phyloP scores from a whole-genome alignment of 352 stramenopile species.

The Globisporangium spinosum region DNA sequence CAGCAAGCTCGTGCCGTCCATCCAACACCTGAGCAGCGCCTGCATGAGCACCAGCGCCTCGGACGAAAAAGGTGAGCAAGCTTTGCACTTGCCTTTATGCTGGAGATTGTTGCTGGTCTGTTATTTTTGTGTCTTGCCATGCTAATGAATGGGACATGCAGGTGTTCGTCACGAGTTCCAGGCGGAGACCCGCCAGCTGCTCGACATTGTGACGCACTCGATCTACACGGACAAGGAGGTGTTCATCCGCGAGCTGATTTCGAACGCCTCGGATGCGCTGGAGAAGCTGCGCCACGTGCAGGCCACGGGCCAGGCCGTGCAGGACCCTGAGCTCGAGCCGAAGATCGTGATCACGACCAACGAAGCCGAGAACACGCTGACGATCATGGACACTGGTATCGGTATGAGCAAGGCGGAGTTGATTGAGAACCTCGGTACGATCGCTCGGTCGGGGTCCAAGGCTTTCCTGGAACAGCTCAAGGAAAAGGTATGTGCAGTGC shows the following conservation, averaged over 20 bases:
- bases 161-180: slow-evolving; percentile 90
- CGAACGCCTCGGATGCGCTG: slow-evolving; percentile 97
- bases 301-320: slow-evolving; percentile 62
- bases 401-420: slow-evolving; percentile 98
- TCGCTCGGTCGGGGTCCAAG: slow-evolving; percentile 97
- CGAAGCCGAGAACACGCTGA: slow-evolving; percentile 93
- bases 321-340: slow-evolving; percentile 87
- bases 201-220: slow-evolving; percentile 98
- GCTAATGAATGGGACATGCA: slow-evolving; percentile 11
- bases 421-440: slow-evolving; percentile 97
- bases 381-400: slow-evolving; percentile 97
- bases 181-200: slow-evolving; percentile 92
- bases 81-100: not conserved
- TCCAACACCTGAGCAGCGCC: slow-evolving; percentile 35
- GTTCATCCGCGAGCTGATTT: slow-evolving; percentile 98
- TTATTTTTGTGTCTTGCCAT: not conserved
- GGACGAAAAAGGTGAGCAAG: slow-evolving; percentile 36
- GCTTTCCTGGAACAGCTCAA: slow-evolving; percentile 94
- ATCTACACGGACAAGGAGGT: slow-evolving; percentile 99
- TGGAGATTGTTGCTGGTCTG: not conserved
- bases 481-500: slow-evolving; percentile 37
- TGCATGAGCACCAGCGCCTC: slow-evolving; percentile 35
- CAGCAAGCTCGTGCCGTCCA: slow-evolving; percentile 27
- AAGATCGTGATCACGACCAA: slow-evolving; percentile 97
- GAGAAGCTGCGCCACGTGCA: slow-evolving; percentile 97